Base-by-base conservation (phyloP, 2,329 filamentous ascomycete genomes). In the Aspergillus versicolor region DNA sequence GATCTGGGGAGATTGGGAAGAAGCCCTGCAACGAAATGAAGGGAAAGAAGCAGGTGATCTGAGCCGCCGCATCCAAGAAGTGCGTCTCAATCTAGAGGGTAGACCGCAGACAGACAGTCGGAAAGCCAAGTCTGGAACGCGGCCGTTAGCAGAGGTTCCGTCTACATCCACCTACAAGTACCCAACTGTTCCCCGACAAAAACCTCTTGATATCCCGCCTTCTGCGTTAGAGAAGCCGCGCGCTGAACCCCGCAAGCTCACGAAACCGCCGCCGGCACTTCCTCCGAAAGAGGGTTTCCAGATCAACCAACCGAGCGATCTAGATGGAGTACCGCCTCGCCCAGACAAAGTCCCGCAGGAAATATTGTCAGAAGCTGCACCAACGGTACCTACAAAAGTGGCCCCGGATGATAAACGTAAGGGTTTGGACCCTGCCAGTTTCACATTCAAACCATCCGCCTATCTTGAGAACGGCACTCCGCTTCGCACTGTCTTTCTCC, bases 401-500 rank as follows among this genome's bases (percentile, higher is more conserved):
- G 58, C 52, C 30, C 49, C 61, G 3, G 61, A 62, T 15, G 49
- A 47, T 3, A 54, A 64, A 9, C 61, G 56, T 47, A 47, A 67
- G 51, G 66, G 71, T n/a, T 67, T 75, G 11, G 66, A 73, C 40
- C 73, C 70, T 54, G 76, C 73, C 74, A 87, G 85, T 47, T 89
- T 90, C 65, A 91, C 90, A 13, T 95, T 96, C 78, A 85, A 86
- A 61, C 90, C 93, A 2, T 88, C 90, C 2, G 92, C 91, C 1
- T 94, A 92, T 70, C 87, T 97, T 15, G 94, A 99, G 73, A 92
- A 91, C 65, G 94, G 93, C 17, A 85, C 87, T 5, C 90, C 92
- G 0, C 84, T 99, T 6, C 88, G 94, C 34, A 91, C 92, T 0
- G 81, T 99, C 34, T 96, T 97, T 70, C 81, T 99, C 1, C 93